A percentile compares a stretch with the other conserved stretches of the same genome.
These are phyloP conservation scores for Phytophthora chlamydospora DNA, from an alignment of 352 stramenopile species.

Conservation along the genomic window DNA sequence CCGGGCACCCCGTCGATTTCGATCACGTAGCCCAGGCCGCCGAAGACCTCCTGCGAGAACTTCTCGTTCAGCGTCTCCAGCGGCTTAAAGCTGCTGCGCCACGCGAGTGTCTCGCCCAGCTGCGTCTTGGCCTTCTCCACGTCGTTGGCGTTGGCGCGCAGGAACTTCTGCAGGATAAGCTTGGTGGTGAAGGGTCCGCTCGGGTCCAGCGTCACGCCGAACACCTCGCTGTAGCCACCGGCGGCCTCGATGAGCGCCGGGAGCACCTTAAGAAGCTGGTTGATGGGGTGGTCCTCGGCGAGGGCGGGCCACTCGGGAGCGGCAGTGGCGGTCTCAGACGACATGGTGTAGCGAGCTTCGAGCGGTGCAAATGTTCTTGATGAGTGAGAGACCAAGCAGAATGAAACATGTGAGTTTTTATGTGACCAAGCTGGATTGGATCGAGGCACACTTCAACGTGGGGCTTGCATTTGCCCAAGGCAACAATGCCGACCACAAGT, in stretches of 20 bases:
- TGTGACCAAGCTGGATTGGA: constrained; percentile 8
- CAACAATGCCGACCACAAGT: constrained; percentile 2
- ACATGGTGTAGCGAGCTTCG: constrained; percentile 14
- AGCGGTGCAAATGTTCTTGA: constrained; percentile 8
- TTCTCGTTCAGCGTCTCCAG: constrained; percentile 32
- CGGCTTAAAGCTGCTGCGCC: constrained; percentile 35
- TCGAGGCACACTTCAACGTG: constrained; percentile 19
- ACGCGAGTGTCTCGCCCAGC: constrained; percentile 32
- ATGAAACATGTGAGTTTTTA: background rate
- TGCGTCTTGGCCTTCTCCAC: constrained; percentile 33
- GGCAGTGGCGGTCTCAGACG: constrained; percentile 9
- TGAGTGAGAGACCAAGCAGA: constrained; percentile 12
- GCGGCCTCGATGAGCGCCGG: constrained; percentile 27
- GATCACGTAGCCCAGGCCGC: constrained; percentile 31
- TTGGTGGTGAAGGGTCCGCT: constrained; percentile 35
- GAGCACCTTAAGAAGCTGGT: constrained; percentile 26
- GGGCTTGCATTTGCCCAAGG: background rate
- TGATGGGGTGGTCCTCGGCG: constrained; percentile 27
- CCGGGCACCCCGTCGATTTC: constrained; percentile 27
- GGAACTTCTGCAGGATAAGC: constrained; percentile 36
- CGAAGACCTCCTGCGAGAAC: constrained; percentile 30
- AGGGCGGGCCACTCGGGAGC: constrained; percentile 23
- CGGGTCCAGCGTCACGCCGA: constrained; percentile 30
- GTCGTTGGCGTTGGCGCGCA: constrained; percentile 35
- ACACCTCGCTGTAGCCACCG: constrained; percentile 33